Conservation (phyloP, 768 basidiomycete genomes). For the Hirschioporus abietinus region DNA sequence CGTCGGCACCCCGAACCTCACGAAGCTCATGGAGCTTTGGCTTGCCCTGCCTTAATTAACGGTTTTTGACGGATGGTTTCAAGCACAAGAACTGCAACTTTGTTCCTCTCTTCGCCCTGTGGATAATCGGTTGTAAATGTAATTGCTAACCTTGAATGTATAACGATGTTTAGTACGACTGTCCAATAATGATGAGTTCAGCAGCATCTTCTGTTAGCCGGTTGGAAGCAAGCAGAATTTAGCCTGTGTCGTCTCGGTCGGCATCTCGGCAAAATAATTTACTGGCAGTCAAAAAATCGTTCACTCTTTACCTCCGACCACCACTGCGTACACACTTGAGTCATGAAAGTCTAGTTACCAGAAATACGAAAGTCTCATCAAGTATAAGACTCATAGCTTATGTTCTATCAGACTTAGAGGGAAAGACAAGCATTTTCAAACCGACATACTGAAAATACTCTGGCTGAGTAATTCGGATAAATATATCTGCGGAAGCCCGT, state of each 20-base stretch:
- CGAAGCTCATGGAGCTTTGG: constrained; percentile 20
- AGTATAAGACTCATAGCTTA: neutral
- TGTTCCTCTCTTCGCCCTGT: neutral
- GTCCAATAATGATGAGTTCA: neutral
- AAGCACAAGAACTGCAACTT: neutral
- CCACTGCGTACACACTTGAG: neutral
- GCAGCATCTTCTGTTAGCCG: too few relatives aligned
- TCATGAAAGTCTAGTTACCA: too few relatives aligned
- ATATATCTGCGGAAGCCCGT: neutral
- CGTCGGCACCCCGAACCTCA: constrained; percentile 24
- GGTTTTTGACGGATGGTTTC: neutral
- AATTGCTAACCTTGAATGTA: neutral
- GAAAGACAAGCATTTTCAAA: too few relatives aligned
- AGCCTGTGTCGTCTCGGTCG: neutral
- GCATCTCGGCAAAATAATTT: neutral
- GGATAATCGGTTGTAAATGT: too few relatives aligned
- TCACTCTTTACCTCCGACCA: neutral
- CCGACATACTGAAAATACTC: neutral
- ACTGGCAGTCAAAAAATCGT: neutral
- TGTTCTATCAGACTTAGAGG: too few relatives aligned
- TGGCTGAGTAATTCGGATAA: neutral
- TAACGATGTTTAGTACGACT: neutral
- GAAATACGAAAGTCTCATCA: too few relatives aligned
- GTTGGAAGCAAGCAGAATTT: too few relatives aligned
- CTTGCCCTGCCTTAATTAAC: constrained; percentile 18